phyloP scores from a whole-genome alignment of 2,329 filamentous ascomycete species.

The Pseudogymnoascus sp. region DNA sequence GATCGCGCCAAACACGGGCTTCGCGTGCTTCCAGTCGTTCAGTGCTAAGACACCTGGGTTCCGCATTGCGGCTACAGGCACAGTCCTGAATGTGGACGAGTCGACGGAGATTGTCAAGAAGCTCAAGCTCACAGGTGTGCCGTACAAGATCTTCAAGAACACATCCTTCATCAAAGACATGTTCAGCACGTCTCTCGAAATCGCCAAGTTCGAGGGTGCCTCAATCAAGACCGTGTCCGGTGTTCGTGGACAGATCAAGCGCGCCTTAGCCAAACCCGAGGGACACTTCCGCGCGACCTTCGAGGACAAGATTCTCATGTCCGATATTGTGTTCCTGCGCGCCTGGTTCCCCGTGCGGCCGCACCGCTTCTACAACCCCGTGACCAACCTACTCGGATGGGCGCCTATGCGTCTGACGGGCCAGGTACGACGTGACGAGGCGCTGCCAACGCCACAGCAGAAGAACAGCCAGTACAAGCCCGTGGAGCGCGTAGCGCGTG shows the following conservation, averaged over 20 bases:
- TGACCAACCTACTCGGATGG: constrained; percentile 88
- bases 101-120: constrained; percentile 98
- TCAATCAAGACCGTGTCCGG: constrained; percentile 94
- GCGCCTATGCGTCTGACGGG: constrained; percentile 90
- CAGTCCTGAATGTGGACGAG: constrained; percentile 89
- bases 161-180: constrained; percentile 98
- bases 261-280: constrained; percentile 85
- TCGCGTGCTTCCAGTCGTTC: constrained; percentile 87
- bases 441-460: constrained; percentile 67
- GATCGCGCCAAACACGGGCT: constrained; percentile 91
- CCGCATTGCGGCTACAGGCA: constrained; percentile 88
- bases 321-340: constrained; percentile 90
- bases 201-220: constrained; percentile 96
- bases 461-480: constrained; percentile 80
- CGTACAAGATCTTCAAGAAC: constrained; percentile 99
- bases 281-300: constrained; percentile 96
- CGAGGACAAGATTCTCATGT: constrained; percentile 96
- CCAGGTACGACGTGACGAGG: constrained; percentile 72
- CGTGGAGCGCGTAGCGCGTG: constrained; percentile 57
- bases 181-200: constrained; percentile 88
- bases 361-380: constrained; percentile 93
- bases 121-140: constrained; percentile 86
- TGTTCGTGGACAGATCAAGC: constrained; percentile 93
- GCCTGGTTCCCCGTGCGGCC: constrained; percentile 97
- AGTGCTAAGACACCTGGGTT: constrained; percentile 81